Conservation (phyloP, 2,329 filamentous ascomycete species). For the Sarocladium brachiariae region DNA sequence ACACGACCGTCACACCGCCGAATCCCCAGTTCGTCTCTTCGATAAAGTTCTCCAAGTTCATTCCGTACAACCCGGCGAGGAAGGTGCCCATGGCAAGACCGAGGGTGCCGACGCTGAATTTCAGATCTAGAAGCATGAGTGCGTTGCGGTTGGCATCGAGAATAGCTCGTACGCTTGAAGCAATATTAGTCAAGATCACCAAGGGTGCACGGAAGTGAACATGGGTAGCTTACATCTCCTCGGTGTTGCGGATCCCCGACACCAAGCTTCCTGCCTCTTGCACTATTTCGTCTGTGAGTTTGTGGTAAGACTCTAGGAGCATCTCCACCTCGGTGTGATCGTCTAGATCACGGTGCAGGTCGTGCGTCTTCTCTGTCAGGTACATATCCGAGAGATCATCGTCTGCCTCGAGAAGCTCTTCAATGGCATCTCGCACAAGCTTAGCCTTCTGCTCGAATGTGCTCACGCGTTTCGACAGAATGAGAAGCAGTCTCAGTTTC, state of each 20-base stretch:
- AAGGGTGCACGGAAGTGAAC: neutral
- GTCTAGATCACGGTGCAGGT: constrained; percentile 65
- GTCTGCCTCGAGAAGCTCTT: constrained; percentile 91
- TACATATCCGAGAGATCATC: constrained; percentile 96
- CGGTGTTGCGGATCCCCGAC: constrained; percentile 91
- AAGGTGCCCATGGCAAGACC: constrained; percentile 94
- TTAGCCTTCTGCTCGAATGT: constrained; percentile 97
- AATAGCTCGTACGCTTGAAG: constrained; percentile 78
- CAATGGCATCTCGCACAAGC: constrained; percentile 87
- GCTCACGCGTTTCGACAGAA: constrained; percentile 90
- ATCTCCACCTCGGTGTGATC: constrained; percentile 97
- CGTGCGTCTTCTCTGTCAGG: constrained; percentile 76
- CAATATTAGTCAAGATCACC: neutral
- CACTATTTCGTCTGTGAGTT: constrained; percentile 95
- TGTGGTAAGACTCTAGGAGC: constrained; percentile 94
- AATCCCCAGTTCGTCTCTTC: constrained; percentile 91
- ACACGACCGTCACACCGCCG: constrained; percentile 62
- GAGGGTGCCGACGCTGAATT: constrained; percentile 90
- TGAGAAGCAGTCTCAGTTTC: constrained; percentile 82
- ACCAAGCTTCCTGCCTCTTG: constrained; percentile 91
- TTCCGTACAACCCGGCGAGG: constrained; percentile 96
- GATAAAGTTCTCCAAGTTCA: constrained; percentile 98
- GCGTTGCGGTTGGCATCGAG: constrained; percentile 97
- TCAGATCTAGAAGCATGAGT: constrained; percentile 93
- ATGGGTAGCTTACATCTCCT: constrained; percentile 74